A percentile compares a stretch with the other conserved stretches of the same genome.
Conservation (phyloP, 129 eudicot genomes). For the Ambrosia trifida region DNA sequence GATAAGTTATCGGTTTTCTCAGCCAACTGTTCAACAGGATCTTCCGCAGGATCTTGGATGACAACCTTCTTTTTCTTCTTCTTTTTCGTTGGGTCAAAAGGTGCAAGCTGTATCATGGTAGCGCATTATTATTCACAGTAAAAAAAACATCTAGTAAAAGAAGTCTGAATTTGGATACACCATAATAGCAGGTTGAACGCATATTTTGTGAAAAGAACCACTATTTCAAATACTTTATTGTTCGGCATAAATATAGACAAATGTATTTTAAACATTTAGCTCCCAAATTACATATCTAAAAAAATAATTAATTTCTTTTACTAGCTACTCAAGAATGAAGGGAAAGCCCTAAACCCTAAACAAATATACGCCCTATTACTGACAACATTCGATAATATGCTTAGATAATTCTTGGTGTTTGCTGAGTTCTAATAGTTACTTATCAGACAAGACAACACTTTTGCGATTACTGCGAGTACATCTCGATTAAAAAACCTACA, state of each 20-base stretch:
- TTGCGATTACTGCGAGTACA: not conserved
- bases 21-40: constrained; percentile 52
- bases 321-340: constrained; percentile 8
- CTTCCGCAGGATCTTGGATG: constrained; percentile 75
- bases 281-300: not conserved
- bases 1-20: constrained; percentile 70
- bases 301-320: not conserved
- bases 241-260: too few relatives aligned
- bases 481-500: not conserved
- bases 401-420: not conserved
- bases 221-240: not conserved
- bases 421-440: not conserved
- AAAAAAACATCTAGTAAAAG: not conserved
- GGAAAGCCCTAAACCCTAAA: not conserved
- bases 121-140: not conserved
- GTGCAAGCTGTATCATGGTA: constrained; percentile 58
- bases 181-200: not conserved
- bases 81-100: constrained; percentile 89
- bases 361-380: too few relatives aligned
- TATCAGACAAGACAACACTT: not conserved
- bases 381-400: too few relatives aligned
- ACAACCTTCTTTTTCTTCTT: constrained; percentile 93
- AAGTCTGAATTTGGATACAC: not conserved
- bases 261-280: not conserved
- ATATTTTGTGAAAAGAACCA: not conserved